Base-by-base conservation (phyloP, 192 early-diverging fungal species). In the Coemansia sp. region DNA sequence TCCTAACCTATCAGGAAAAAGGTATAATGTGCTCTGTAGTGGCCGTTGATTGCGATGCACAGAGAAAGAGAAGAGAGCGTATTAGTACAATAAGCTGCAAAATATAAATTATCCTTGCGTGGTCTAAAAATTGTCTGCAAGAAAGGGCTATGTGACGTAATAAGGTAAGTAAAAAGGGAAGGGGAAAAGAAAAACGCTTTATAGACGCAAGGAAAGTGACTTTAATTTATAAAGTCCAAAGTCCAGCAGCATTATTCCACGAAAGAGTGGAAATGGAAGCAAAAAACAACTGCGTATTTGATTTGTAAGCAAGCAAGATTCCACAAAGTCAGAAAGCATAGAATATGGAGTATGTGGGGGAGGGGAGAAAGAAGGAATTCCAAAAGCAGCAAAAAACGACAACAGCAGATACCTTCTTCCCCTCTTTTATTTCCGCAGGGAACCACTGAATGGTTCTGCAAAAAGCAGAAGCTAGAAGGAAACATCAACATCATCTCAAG, bases 391-490 rank as follows among this genome's bases (percentile, higher is more conserved):
- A 26, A 26, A 26, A 26, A 3, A 26, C 26, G 26, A 26, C 26
- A 49, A 18, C 47, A 7, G n/a, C 47, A 18, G n/a, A 49, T 26
- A 16, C 47, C n/a, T 18, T 0, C 8, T 13, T 41, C 12, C 40
- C 4, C 37, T 15, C 57, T 18, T 3, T 11, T 42, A 41, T 19
- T 63, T 19, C 22, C 32, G 62, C 62, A 10, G 32, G 3, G 36
- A 89, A 90, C 65, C 86, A 86, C 62, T 37, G 19, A 26, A 21
- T 21, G 41, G 26, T 9, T 57, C n/a, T n/a, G 42, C 39, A 26
- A 26, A 26, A 26, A 26, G 3, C 1, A 26, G 26, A 26, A 26
- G 26, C 26, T 3, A 26, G 26, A 26, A 26, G 26, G 26, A 26
- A 26, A 26, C 26, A 26, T 26, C 26, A 26, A 26, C 26, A 26